Percentiles rank a stretch among this genome's conserved stretches.
phyloP scores from a whole-genome alignment of 768 basidiomycete genomes.

The Galerina sulciceps region DNA sequence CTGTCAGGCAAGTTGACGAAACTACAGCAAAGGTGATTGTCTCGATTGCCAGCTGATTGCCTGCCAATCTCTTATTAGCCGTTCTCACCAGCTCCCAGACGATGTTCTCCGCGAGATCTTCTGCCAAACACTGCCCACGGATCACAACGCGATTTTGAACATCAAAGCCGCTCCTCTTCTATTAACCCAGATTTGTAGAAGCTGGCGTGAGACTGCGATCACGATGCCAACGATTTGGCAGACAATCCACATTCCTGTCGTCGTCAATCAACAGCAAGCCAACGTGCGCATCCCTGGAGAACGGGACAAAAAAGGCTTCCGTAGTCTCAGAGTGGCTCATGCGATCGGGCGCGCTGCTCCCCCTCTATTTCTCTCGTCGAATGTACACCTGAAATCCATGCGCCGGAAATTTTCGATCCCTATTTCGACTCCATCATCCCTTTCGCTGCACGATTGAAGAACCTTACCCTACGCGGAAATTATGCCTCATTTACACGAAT shows the following conservation, averaged over 20 bases:
- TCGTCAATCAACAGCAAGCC: background rate
- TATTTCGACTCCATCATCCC: too few species aligned
- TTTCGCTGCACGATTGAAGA: too few species aligned
- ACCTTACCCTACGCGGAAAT: too few species aligned
- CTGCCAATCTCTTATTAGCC: background rate
- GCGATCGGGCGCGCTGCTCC: background rate
- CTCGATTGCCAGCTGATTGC: background rate
- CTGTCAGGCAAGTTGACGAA: too few species aligned
- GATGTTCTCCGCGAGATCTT: constrained; percentile 2
- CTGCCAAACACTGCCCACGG: background rate
- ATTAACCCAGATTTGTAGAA: constrained; percentile 1
- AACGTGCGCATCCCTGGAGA: too few species aligned
- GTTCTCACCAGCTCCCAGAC: background rate
- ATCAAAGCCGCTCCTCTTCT: background rate
- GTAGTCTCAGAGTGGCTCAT: background rate
- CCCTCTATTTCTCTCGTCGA: background rate
- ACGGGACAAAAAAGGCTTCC: background rate
- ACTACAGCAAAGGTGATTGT: too few species aligned
- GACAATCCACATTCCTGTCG: background rate
- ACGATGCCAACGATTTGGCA: constrained; percentile 4
- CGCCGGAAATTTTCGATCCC: too few species aligned
- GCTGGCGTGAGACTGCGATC: constrained; percentile 5
- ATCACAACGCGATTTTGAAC: background rate
- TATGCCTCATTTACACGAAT: too few species aligned
- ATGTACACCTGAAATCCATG: too few species aligned